Evolutionary conservation across 1,284 basidiomycete species (phyloP).

Genomic region (Ustilago xerochloae): DNA sequence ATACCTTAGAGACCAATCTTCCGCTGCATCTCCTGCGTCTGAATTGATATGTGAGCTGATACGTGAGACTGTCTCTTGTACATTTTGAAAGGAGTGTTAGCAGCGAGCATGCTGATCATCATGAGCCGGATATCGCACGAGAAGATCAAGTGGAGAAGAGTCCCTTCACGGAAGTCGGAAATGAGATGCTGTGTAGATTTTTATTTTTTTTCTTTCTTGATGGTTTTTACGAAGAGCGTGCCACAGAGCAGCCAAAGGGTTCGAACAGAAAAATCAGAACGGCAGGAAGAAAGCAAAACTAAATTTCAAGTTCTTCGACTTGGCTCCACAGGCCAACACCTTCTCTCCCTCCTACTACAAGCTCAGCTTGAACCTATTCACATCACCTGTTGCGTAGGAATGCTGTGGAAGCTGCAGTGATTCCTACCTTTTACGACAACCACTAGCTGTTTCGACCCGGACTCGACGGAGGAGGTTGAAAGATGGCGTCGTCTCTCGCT

Average conservation of each 20-base stretch:
- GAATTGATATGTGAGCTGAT: too few relatives aligned
- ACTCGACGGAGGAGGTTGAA: neutral
- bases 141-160: neutral
- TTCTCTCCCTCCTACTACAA: neutral
- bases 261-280: conserved; percentile 7
- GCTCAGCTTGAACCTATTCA: neutral
- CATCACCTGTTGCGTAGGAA: neutral
- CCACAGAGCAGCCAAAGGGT: neutral
- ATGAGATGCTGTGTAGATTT: neutral
- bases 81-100: too few relatives aligned
- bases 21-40: too few relatives aligned
- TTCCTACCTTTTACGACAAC: neutral
- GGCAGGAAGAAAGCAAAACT: neutral
- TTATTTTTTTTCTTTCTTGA: conserved; percentile 4
- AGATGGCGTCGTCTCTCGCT: conserved; percentile 82
- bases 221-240: neutral
- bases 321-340: neutral
- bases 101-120: neutral
- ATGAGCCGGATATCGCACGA: conserved; percentile 6
- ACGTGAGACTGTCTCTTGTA: too few relatives aligned
- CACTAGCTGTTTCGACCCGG: neutral
- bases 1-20: too few relatives aligned
- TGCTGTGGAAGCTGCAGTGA: conserved; percentile 9
- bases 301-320: neutral
- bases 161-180: conserved; percentile 7